Percentiles rank a stretch among this genome's conserved stretches.
Conservation (phyloP, 2,329 filamentous ascomycete species). For the Penicillium sp. region DNA sequence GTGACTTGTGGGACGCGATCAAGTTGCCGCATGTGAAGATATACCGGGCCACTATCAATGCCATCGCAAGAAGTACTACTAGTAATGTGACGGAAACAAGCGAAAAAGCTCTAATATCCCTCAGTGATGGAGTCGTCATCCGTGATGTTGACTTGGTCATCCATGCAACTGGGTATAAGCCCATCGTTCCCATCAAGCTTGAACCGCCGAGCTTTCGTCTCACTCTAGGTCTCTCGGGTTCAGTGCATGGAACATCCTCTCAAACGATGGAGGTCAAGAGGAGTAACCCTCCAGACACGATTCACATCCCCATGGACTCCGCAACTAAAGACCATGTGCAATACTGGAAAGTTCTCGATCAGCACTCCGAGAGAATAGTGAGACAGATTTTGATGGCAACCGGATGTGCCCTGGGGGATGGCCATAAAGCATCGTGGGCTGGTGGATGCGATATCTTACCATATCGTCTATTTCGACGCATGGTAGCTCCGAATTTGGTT, state of each 20-base stretch:
- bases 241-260: neutral
- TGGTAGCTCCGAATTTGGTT: conserved; percentile 22
- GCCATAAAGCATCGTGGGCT: conserved; percentile 3
- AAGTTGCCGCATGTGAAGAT: conserved; percentile 20
- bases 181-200: conserved; percentile 20
- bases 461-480: conserved; percentile 26
- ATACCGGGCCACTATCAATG: conserved; percentile 8
- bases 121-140: conserved; percentile 13
- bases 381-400: conserved; percentile 7
- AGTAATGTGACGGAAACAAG: too few relatives aligned
- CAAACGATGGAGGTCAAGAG: neutral
- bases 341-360: conserved; percentile 17
- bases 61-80: too few relatives aligned
- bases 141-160: conserved; percentile 20
- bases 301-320: neutral
- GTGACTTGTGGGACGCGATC: conserved; percentile 25
- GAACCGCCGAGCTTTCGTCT: conserved; percentile 13
- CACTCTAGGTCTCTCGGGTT: conserved; percentile 15
- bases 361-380: conserved; percentile 3
- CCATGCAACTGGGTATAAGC: conserved; percentile 26
- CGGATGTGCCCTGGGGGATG: conserved; percentile 1
- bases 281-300: neutral
- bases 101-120: conserved; percentile 1
- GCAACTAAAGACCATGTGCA: neutral
- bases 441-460: conserved; percentile 5